phyloP scores from a whole-genome alignment of 1,284 basidiomycete genomes.

The Lentinus polychrous region DNA sequence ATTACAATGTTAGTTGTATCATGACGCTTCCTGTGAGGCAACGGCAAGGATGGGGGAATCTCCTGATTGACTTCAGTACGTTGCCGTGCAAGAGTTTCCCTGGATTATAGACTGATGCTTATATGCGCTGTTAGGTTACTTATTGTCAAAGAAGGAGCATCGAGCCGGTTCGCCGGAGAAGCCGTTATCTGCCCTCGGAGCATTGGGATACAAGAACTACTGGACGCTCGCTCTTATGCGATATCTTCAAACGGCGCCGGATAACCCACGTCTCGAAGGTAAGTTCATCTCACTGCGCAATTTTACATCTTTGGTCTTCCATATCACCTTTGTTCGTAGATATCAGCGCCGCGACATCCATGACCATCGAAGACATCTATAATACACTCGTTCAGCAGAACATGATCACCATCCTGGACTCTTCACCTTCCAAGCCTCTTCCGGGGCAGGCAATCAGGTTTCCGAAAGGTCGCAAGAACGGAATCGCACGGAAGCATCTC shows the following conservation, averaged over 20 bases:
- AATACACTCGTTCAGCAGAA: slow-evolving; percentile 70
- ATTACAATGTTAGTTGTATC: slow-evolving; percentile 98
- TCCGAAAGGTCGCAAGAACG: slow-evolving; percentile 63
- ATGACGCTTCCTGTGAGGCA: slow-evolving; percentile 98
- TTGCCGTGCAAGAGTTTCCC: slow-evolving; percentile 15
- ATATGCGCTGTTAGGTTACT: slow-evolving; percentile 62
- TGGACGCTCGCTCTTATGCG: slow-evolving; percentile 92
- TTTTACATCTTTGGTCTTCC: slow-evolving; percentile 14
- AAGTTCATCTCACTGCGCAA: slow-evolving; percentile 19
- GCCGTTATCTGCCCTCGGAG: slow-evolving; percentile 85
- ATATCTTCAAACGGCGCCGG: slow-evolving; percentile 62
- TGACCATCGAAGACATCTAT: slow-evolving; percentile 88
- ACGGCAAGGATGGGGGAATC: slow-evolving; percentile 90
- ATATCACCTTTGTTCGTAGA: slow-evolving; percentile 42
- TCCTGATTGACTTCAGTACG: slow-evolving; percentile 95
- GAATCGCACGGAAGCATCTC: slow-evolving; percentile 52
- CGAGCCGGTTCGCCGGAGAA: slow-evolving; percentile 88
- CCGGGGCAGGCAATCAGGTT: slow-evolving; percentile 72
- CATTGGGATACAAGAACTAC: slow-evolving; percentile 90
- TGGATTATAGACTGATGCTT: neutral
- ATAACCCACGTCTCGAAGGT: slow-evolving; percentile 71
- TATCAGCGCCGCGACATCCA: slow-evolving; percentile 81
- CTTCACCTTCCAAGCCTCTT: slow-evolving; percentile 47
- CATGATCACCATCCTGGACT: slow-evolving; percentile 65
- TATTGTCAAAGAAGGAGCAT: slow-evolving; percentile 92